Base-by-base conservation (phyloP, 257 asterid genomes). In the Nicotiana benthamiana region DNA sequence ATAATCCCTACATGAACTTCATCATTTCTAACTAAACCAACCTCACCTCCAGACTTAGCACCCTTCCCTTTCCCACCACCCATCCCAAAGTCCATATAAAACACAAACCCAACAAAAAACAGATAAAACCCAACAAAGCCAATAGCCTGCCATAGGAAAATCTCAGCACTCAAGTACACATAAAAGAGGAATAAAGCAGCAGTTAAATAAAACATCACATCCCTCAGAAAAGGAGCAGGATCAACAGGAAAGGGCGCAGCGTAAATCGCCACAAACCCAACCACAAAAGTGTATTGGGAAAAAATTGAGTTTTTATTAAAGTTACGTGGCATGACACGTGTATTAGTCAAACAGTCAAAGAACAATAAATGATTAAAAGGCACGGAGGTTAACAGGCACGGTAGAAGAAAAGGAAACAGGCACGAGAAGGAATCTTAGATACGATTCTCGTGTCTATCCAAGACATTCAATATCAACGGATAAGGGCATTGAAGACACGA, bases 161-260 rank as follows among this genome's bases (percentile, higher is more conserved):
- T 96, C 95, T 94, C 98, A 46, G 96, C 98, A 83, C 98, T 96
- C 94, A 96, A 84, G 86, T 93, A 96, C 20, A 96, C 99, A 77
- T 90, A 96, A 72, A 96, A 96, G 88, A 94, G 83, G 62, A 90
- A 91, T 82, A 91, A 80, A 0, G 97, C 97, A 46, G 97, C 95
- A 17, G 88, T 89, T 82, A 96, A 88, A 81, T 96, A 96, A 86
- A 96, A 96, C 87, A 91, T 16, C 59, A 93, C 99, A 83, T 96
- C 98, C 92, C 99, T 90, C 22, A 94, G 80, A 72, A 96, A 96
- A 5, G 96, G 90, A 4, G 92, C 98, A 0, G 98, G 91, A 74
- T 95, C 97, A 32, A 95, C 98, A 2, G 93, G 65, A 40, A 95
- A 95, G 0, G 99, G 99, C 56, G 97, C 98, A 0, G 97, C 97